Evolutionary conservation across 306 rosid genomes (phyloP).

Genomic region (Cicer yamashitae): DNA sequence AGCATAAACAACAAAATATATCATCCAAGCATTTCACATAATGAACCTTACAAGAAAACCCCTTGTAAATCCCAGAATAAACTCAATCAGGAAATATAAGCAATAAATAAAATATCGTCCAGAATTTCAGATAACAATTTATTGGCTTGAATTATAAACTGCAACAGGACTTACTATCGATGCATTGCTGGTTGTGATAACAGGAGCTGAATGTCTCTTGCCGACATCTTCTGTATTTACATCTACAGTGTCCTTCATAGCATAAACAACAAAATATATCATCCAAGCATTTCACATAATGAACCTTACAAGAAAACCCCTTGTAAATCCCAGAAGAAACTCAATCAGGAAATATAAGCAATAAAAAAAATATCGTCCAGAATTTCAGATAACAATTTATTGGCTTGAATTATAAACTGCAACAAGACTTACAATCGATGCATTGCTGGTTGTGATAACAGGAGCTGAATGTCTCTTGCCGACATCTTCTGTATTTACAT

Average conservation of each 20-base stretch:
- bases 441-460: slow-evolving; percentile 54
- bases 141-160: slow-evolving; percentile 41
- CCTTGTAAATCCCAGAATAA: slow-evolving; percentile 30
- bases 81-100: slow-evolving; percentile 34
- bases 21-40: slow-evolving; percentile 37
- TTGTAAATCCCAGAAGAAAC: slow-evolving; percentile 31
- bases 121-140: background rate
- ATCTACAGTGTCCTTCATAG: slow-evolving; percentile 51
- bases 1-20: slow-evolving; percentile 35
- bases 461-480: slow-evolving; percentile 53
- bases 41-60: slow-evolving; percentile 22
- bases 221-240: slow-evolving; percentile 45
- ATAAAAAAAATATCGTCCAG: slow-evolving; percentile 24
- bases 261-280: slow-evolving; percentile 34
- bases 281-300: slow-evolving; percentile 38
- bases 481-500: slow-evolving; percentile 46
- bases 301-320: slow-evolving; percentile 18
- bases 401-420: slow-evolving; percentile 41
- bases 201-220: slow-evolving; percentile 55
- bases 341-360: slow-evolving; percentile 35
- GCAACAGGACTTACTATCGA: slow-evolving; percentile 50
- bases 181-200: slow-evolving; percentile 52
- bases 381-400: background rate
- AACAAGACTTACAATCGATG: slow-evolving; percentile 52
- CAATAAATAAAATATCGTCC: slow-evolving; percentile 28